Percentiles rank a stretch among this genome's conserved stretches.
phyloP scores from a whole-genome alignment of 1,284 basidiomycete genomes.

The Trametes versicolor region DNA sequence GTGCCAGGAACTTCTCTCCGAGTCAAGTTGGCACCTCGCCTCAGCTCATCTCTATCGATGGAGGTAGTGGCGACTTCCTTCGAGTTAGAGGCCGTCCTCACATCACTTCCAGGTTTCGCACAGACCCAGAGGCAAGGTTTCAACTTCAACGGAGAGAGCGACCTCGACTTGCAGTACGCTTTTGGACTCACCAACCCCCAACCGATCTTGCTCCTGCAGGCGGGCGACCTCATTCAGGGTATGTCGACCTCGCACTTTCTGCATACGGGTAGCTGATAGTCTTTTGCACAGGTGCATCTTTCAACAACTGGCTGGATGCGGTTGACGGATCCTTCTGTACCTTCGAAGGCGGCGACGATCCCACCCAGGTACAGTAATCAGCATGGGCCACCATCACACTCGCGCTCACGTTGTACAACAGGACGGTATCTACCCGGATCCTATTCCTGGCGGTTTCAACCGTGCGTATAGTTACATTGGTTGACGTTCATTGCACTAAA shows the following conservation, averaged over 20 bases:
- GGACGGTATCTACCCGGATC: constrained; percentile 66
- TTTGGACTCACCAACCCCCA: constrained; percentile 57
- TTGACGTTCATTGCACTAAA: not conserved
- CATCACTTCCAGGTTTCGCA: constrained; percentile 40
- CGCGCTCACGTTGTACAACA: constrained; percentile 27
- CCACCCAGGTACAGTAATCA: constrained; percentile 34
- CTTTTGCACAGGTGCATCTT: constrained; percentile 49
- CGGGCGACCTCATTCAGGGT: constrained; percentile 56
- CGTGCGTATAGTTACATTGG: constrained; percentile 30
- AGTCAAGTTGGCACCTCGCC: constrained; percentile 49
- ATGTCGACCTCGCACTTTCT: constrained; percentile 12
- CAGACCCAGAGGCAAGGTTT: constrained; percentile 49
- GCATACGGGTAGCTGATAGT: not conserved
- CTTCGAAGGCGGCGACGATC: constrained; percentile 69
- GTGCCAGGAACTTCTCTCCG: constrained; percentile 48
- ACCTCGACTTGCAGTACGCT: constrained; percentile 63
- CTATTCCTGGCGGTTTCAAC: constrained; percentile 53
- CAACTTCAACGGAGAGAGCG: constrained; percentile 60
- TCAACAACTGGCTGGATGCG: constrained; percentile 57
- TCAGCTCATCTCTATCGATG: constrained; percentile 58
- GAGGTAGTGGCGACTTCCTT: constrained; percentile 47
- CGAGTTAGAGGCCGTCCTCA: not conserved
- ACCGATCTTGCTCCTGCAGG: constrained; percentile 56
- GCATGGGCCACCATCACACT: not conserved
- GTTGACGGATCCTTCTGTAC: constrained; percentile 63